Evolutionary conservation across 352 stramenopile species (phyloP).

Genomic region (Pythium insidiosum): DNA sequence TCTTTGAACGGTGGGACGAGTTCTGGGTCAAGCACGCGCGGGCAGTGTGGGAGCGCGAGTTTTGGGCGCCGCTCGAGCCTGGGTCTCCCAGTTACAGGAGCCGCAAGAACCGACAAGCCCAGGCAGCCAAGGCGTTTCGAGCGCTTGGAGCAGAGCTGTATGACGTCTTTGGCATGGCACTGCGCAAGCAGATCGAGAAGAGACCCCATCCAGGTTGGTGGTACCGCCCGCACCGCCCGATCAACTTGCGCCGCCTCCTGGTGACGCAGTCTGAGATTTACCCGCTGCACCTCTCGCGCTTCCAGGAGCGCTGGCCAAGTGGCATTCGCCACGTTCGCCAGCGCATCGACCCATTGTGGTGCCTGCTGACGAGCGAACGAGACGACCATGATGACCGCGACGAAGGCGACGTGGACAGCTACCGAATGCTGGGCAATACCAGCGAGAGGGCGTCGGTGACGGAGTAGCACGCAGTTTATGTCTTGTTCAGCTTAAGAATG

Average conservation of each 20-base stretch:
- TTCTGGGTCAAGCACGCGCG: constrained; percentile 33
- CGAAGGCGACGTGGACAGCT: neutral
- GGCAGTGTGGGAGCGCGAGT: constrained; percentile 39
- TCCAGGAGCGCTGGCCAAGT: constrained; percentile 11
- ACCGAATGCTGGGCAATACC: neutral
- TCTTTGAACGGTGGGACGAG: constrained; percentile 42
- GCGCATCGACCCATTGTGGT: constrained; percentile 6
- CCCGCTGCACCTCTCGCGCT: constrained; percentile 10
- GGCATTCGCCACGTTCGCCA: constrained; percentile 5
- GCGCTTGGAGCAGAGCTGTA: constrained; percentile 22
- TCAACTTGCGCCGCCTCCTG: constrained; percentile 5
- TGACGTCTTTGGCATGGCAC: constrained; percentile 3
- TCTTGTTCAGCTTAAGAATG: constrained; percentile 18
- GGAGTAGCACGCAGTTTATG: neutral
- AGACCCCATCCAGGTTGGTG: constrained; percentile 11
- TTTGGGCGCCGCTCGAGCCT: constrained; percentile 24
- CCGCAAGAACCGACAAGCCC: constrained; percentile 22
- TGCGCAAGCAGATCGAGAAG: constrained; percentile 1
- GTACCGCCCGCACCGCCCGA: constrained; percentile 8
- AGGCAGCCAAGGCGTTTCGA: constrained; percentile 21
- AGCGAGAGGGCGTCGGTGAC: neutral
- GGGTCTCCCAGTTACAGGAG: constrained; percentile 18
- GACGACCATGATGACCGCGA: neutral
- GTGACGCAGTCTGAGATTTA: constrained; percentile 1
- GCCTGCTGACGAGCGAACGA: no score